Percentiles rank a stretch among this genome's conserved stretches.
phyloP scores from a whole-genome alignment of 2,329 filamentous ascomycete genomes.

The Trichoderma harzianum region DNA sequence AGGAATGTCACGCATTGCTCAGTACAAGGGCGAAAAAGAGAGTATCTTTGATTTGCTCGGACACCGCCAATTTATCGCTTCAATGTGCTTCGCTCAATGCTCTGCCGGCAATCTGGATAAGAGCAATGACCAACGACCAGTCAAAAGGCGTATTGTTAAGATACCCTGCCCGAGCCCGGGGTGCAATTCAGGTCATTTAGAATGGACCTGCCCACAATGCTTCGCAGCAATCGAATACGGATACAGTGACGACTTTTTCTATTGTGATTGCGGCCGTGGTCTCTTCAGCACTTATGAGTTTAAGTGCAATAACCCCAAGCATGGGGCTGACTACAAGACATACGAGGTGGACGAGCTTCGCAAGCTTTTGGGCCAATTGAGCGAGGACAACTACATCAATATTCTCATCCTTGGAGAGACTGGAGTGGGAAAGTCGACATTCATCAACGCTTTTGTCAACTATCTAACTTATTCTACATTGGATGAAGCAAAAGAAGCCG shows the following conservation, averaged over 20 bases:
- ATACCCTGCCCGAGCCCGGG: constrained; percentile 30
- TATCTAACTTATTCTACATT: constrained; percentile 39
- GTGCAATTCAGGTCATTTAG: constrained; percentile 22
- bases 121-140: not conserved
- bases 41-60: not conserved
- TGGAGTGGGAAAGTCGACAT: constrained; percentile 48
- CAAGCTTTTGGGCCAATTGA: not conserved
- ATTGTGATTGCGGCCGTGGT: constrained; percentile 37
- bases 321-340: constrained; percentile 24
- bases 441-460: constrained; percentile 48
- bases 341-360: not conserved
- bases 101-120: not conserved
- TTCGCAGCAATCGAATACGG: constrained; percentile 12
- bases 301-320: constrained; percentile 29
- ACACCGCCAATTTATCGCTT: not conserved
- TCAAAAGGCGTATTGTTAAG: constrained; percentile 29
- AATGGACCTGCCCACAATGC: constrained; percentile 20
- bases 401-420: constrained; percentile 47
- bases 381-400: constrained; percentile 32
- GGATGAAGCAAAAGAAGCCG: constrained; percentile 32
- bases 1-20: not conserved
- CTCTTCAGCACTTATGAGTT: constrained; percentile 29
- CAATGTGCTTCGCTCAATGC: constrained; percentile 12
- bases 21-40: not conserved
- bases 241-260: constrained; percentile 26